Evolutionary conservation across 2,329 filamentous ascomycete species (phyloP).

Genomic region (Colletotrichum tanaceti): DNA sequence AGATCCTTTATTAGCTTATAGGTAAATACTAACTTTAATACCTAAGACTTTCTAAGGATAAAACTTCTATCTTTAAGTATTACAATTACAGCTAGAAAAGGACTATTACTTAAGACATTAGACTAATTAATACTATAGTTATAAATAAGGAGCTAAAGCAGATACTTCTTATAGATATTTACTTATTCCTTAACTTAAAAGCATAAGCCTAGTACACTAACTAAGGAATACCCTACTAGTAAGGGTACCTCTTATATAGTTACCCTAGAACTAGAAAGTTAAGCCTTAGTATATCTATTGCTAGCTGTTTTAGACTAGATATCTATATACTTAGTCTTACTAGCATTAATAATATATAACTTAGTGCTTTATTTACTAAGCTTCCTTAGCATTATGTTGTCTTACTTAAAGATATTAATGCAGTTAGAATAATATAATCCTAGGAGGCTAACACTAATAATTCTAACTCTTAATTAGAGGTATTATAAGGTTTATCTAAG

Average conservation of each 20-base stretch:
- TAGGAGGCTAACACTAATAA: not conserved
- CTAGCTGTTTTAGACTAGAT: conserved; percentile 50
- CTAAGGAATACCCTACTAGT: conserved; percentile 46
- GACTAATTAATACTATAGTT: conserved; percentile 3
- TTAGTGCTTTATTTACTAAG: conserved; percentile 48
- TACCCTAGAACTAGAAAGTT: conserved; percentile 55
- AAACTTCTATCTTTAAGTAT: conserved; percentile 48
- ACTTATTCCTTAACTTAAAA: conserved; percentile 50
- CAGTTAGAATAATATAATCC: conserved; percentile 38
- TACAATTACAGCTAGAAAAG: conserved; percentile 40
- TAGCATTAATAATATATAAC: conserved; percentile 45
- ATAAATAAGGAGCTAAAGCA: conserved; percentile 1
- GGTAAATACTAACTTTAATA: conserved; percentile 47
- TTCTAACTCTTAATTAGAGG: not conserved
- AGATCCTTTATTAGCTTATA: conserved; percentile 46
- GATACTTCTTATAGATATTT: not conserved
- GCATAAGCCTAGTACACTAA: conserved; percentile 49
- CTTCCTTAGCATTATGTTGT: conserved; percentile 53
- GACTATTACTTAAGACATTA: not conserved
- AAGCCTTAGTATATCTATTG: conserved; percentile 52
- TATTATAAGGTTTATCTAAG: not conserved
- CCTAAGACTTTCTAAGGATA: conserved; percentile 46
- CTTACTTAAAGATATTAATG: conserved; percentile 56
- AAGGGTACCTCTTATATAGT: conserved; percentile 54
- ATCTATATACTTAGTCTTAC: conserved; percentile 53